Percentiles rank a stretch among this genome's conserved stretches.
Conservation (phyloP, 345 rosid genomes). For the Ceriops zippeliana region DNA sequence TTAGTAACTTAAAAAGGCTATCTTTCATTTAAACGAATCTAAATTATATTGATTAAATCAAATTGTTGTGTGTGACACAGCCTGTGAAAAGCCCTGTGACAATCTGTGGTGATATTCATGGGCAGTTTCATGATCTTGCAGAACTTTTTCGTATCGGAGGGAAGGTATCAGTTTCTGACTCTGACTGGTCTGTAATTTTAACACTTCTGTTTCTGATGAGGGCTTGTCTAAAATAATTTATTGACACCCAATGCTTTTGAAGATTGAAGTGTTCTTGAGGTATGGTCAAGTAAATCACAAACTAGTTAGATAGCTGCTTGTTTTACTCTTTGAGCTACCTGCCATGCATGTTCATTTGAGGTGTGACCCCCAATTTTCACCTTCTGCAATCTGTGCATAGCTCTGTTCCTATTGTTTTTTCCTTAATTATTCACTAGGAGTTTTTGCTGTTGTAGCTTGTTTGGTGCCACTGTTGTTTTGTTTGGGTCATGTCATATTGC, state of each 20-base stretch:
- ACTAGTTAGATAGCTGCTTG: constrained; percentile 2
- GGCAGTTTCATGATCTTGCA: constrained; percentile 98
- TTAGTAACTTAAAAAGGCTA: neutral
- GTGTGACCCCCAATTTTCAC: neutral
- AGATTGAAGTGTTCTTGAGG: constrained; percentile 22
- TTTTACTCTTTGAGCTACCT: neutral
- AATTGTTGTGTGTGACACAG: constrained; percentile 34
- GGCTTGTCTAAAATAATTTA: constrained; percentile 18
- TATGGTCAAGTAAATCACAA: constrained; percentile 13
- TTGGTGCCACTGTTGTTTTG: too few relatives aligned
- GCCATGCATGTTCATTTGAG: neutral
- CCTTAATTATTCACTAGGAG: neutral
- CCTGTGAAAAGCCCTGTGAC: constrained; percentile 97
- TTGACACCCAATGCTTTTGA: constrained; percentile 28
- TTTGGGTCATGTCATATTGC: too few relatives aligned
- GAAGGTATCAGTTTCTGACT: constrained; percentile 51
- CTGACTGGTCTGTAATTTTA: constrained; percentile 12
- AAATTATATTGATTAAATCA: neutral
- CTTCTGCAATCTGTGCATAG: neutral
- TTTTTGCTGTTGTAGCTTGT: too few relatives aligned
- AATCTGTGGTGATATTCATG: constrained; percentile 96
- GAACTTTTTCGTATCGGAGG: constrained; percentile 97
- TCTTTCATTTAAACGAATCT: neutral
- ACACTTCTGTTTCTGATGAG: constrained; percentile 26
- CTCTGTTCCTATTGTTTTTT: too few relatives aligned